Base-by-base conservation (phyloP, 345 rosid species). In the Aquilaria sinensis region DNA sequence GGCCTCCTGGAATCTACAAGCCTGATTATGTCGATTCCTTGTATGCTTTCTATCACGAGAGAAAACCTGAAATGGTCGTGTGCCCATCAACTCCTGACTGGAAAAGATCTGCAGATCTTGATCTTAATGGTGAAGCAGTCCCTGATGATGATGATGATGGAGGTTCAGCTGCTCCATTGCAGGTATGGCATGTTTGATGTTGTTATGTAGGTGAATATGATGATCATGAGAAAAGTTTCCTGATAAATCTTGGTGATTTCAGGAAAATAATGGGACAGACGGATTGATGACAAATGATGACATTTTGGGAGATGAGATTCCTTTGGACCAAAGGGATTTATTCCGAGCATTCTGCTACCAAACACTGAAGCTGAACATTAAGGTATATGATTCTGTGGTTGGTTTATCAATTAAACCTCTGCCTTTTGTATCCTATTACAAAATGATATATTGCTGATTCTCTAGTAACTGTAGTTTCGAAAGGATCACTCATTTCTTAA, bases 1-100 rank as follows among this genome's bases (percentile, higher is more conserved):
- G 98, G 2, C 96, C 97, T 61, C 99, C 99, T 30, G 99, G 99
- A 67, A 95, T 95, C 45, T 95, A 95, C 69, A 95, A 95, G 75
- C 81, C 89, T 2, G 96, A 91, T 43, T 95, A 95, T 62, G 85
- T 95, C 58, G 89, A 89, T 67, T 88, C 90, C 51, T 71, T 95
- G 48, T 91, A 88, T 56, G 60, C 79, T n/a, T 89, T 83, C 75
- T 95, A 95, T 83, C 99, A 95, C 51, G 99, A 95, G 71, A 87
- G 74, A 70, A 91, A 75, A 80, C 96, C 96, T 53, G 90, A 84
- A 15, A 77, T 62, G 71, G 72, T 85, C 56, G 58, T 63, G 58
- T 95, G 90, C 67, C 99, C 99, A 11, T 53, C 82, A 66, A 91
- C 91, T 72, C 99, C 98, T 29, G 99, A 95, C 69, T 95, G 99